A percentile compares a stretch with the other conserved stretches of the same genome.
Evolutionary conservation across 306 rosid genomes (phyloP).

Genomic region (Dryas drummondii): DNA sequence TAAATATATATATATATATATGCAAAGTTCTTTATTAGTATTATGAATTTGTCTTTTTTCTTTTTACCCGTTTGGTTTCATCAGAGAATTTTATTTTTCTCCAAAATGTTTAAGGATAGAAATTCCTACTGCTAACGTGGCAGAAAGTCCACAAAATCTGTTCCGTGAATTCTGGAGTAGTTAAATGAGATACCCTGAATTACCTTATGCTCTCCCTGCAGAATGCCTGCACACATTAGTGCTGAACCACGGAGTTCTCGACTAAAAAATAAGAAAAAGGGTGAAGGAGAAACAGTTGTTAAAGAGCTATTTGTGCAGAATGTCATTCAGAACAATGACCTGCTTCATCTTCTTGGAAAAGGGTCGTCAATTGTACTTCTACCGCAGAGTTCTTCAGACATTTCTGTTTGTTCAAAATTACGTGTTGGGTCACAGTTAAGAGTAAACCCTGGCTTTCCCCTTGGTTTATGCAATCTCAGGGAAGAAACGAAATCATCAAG

Average conservation of each 20-base stretch:
- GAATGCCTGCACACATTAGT: slow-evolving; percentile 54
- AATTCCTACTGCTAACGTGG: not conserved
- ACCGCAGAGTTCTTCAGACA: slow-evolving; percentile 76
- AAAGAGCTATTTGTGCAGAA: slow-evolving; percentile 84
- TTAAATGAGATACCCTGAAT: slow-evolving; percentile 14
- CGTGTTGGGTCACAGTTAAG: slow-evolving; percentile 66
- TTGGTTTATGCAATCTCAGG: slow-evolving; percentile 44
- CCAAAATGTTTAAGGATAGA: not conserved
- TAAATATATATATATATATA: no score
- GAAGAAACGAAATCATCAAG: slow-evolving; percentile 55
- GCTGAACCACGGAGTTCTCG: slow-evolving; percentile 91
- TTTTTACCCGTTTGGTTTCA: not conserved
- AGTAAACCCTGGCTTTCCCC: slow-evolving; percentile 46
- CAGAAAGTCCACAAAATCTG: not conserved
- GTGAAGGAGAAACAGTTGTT: slow-evolving; percentile 90
- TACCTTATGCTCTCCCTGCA: slow-evolving; percentile 42
- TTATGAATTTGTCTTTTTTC: not conserved
- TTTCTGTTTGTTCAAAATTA: slow-evolving; percentile 75
- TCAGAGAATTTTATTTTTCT: not conserved
- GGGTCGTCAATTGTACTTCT: slow-evolving; percentile 80
- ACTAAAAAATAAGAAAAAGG: slow-evolving; percentile 82
- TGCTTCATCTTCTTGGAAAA: slow-evolving; percentile 77
- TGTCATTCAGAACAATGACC: slow-evolving; percentile 65
- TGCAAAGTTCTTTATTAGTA: not conserved
- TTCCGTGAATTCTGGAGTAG: not conserved